Conservation (phyloP, 2,329 filamentous ascomycete species). For the Nigrospora osmanthi region DNA sequence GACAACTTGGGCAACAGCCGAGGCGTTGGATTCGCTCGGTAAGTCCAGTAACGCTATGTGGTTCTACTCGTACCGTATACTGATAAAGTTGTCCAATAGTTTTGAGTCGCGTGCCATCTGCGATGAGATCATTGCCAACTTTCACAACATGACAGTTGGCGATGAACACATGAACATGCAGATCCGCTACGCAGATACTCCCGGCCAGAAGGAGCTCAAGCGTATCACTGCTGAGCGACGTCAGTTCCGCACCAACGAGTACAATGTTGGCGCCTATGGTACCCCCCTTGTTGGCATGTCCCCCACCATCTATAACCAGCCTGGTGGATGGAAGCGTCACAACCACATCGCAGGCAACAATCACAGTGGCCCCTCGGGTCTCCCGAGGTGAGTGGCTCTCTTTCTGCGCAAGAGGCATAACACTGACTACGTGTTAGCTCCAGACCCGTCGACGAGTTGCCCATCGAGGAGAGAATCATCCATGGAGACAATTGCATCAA, state of each 20-base stretch:
- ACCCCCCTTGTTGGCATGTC: slow-evolving; percentile 52
- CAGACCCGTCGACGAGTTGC: too few species aligned
- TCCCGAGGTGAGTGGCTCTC: background rate
- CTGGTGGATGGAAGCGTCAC: slow-evolving; percentile 26
- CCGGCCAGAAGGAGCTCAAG: slow-evolving; percentile 94
- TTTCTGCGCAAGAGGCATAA: too few species aligned
- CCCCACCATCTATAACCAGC: slow-evolving; percentile 35
- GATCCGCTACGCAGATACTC: slow-evolving; percentile 94
- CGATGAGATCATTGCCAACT: slow-evolving; percentile 79
- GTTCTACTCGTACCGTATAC: background rate
- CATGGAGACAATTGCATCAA: too few species aligned
- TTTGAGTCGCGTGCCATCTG: slow-evolving; percentile 87
- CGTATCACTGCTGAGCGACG: slow-evolving; percentile 91
- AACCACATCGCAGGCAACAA: slow-evolving; percentile 14
- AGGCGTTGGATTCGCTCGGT: slow-evolving; percentile 96
- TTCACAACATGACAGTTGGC: slow-evolving; percentile 70
- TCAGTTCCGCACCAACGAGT: slow-evolving; percentile 93
- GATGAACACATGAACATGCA: slow-evolving; percentile 79
- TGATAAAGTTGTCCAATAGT: slow-evolving; percentile 33
- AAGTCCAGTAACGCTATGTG: slow-evolving; percentile 25
- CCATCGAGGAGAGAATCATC: too few species aligned
- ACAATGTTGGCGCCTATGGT: slow-evolving; percentile 68
- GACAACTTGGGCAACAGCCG: slow-evolving; percentile 89
- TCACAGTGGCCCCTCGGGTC: too few species aligned
- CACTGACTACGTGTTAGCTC: too few species aligned